Conservation (phyloP, 1,284 basidiomycete genomes). For the Ustilago crameri region DNA sequence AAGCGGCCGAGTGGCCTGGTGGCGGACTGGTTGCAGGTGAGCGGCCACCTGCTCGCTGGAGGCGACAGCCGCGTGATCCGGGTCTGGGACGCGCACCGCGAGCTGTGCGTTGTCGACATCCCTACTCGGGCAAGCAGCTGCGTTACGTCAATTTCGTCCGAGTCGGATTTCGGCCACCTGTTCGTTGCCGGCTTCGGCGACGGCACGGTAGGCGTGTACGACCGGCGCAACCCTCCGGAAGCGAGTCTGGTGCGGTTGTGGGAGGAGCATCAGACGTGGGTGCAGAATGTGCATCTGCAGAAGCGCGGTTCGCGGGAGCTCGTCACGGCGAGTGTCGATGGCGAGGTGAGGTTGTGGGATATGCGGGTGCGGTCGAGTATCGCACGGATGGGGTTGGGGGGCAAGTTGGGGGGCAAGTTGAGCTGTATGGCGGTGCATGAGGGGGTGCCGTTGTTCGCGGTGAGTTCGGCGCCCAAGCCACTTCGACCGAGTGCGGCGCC, state of each 20-base stretch:
- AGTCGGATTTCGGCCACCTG: slow-evolving; percentile 80
- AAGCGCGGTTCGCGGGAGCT: slow-evolving; percentile 79
- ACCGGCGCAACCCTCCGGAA: slow-evolving; percentile 85
- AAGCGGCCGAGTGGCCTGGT: slow-evolving; percentile 84
- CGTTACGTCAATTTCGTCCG: slow-evolving; percentile 85
- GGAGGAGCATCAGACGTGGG: slow-evolving; percentile 83
- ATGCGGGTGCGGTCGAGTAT: slow-evolving; percentile 80
- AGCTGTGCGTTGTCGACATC: slow-evolving; percentile 83
- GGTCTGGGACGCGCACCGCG: slow-evolving; percentile 94
- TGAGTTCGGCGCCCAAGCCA: slow-evolving; percentile 61
- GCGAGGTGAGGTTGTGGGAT: slow-evolving; percentile 93
- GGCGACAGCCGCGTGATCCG: slow-evolving; percentile 90
- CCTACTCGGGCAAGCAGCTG: slow-evolving; percentile 90
- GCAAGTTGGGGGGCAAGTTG: slow-evolving; percentile 69
- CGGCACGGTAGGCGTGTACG: slow-evolving; percentile 89
- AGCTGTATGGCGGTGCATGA: slow-evolving; percentile 89
- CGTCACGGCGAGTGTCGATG: slow-evolving; percentile 90
- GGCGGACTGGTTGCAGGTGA: slow-evolving; percentile 91
- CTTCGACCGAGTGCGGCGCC: slow-evolving; percentile 29
- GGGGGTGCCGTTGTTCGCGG: slow-evolving; percentile 84
- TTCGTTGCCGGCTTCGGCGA: slow-evolving; percentile 94
- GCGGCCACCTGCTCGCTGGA: slow-evolving; percentile 85
- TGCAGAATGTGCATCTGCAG: slow-evolving; percentile 90
- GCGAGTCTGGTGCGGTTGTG: slow-evolving; percentile 86
- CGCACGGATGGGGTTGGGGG: slow-evolving; percentile 75